Conservation (phyloP, 306 rosid species). For the Prunus fruticosa region DNA sequence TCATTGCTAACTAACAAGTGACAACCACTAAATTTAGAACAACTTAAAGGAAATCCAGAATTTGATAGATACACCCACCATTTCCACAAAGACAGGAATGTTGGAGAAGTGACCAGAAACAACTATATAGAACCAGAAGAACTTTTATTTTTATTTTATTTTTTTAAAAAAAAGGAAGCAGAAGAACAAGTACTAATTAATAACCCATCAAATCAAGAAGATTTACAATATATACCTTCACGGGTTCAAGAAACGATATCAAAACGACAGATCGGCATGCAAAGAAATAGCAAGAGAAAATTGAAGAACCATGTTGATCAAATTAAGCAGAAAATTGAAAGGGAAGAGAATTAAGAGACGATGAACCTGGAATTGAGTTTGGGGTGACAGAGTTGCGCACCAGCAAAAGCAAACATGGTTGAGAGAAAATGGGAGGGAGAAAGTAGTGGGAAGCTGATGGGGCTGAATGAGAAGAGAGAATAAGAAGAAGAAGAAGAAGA, state of each 20-base stretch:
- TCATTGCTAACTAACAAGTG: neutral
- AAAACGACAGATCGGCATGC: neutral
- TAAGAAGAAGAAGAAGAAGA: neutral
- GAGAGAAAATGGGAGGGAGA: neutral
- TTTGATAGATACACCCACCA: neutral
- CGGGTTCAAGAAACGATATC: neutral
- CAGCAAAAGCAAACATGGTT: neutral
- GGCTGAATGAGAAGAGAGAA: neutral
- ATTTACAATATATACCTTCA: neutral
- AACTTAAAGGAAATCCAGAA: neutral
- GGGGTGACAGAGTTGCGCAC: neutral
- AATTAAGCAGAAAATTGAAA: neutral
- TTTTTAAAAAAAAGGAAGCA: neutral
- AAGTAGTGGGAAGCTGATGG: neutral
- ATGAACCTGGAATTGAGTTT: slow-evolving; percentile 9
- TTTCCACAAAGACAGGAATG: neutral
- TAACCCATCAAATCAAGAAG: too few relatives aligned
- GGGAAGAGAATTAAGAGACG: neutral
- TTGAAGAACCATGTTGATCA: neutral
- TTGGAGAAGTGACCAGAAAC: neutral
- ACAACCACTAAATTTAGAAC: neutral
- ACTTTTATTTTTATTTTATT: too few relatives aligned
- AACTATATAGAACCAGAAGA: neutral
- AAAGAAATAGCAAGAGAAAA: neutral
- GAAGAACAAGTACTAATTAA: too few relatives aligned